Base-by-base conservation (phyloP, 768 basidiomycete genomes). In the Cystobasidium ongulense region DNA sequence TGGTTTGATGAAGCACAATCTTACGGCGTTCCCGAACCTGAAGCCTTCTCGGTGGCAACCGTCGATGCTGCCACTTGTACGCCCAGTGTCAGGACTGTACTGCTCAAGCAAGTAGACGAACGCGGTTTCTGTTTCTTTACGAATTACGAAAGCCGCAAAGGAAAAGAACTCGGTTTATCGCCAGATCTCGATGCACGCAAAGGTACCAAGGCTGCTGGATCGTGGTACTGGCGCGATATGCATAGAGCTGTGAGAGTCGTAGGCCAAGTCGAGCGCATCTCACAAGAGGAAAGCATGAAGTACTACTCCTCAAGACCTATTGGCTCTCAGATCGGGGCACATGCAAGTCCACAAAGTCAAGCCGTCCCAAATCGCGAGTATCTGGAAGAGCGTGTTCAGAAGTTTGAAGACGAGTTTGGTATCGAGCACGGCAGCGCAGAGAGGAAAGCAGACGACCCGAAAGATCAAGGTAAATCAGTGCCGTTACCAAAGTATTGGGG, bases 81-180 rank as follows among this genome's bases (percentile, higher is more conserved):
- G 75, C 95, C 95, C 29, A 92, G 91, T 41, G 87, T 89, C 13
- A 87, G 95, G 76, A 86, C 91, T 81, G 93, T 97, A 70, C 87
- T 97, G 74, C 87, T 98, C 79, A 96, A 94, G 82, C 86, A 92
- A 79, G 87, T 91, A 78, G 96, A 98, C 83, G 61, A 77, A 1
- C 77, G 72, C 18, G 96, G 96, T 63, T 97, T 98, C 83, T 86
- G 95, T 72, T 96, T 97, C 83, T 99, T 86, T 85, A 98, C 95
- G 36, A 99, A 99, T 82, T 98, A 98, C 83, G 86, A 87, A 46
- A 95, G 92, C 13, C 87, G 94, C 76, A 99, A 98, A 82, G 92
- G 91, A 1, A 80, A 82, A 50, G 96, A 98, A 80, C 63, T 74
- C 21, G 59, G 52, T 31, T 38, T 39, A 11, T 31, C 39, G 10